phyloP scores from a whole-genome alignment of 495 filamentous ascomycete genomes.

The Cenococcum geophilum region DNA sequence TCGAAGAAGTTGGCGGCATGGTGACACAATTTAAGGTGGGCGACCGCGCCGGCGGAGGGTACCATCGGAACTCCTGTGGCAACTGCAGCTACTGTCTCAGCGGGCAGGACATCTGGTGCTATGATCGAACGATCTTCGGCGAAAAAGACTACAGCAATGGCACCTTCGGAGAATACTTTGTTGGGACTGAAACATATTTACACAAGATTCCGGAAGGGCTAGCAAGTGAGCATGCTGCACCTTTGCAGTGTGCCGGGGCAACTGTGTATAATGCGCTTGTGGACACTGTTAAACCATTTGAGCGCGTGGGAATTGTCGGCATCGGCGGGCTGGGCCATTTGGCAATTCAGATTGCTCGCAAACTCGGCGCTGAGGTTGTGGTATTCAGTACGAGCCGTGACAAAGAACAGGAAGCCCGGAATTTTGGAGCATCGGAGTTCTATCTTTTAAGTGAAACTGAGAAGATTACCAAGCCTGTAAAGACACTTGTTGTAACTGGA shows the following conservation, averaged over 20 bases:
- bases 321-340: conserved; percentile 59
- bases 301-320: conserved; percentile 56
- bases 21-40: conserved; percentile 43
- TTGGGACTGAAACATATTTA: conserved; percentile 28
- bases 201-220: conserved; percentile 26
- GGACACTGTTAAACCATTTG: conserved; percentile 42
- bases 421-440: conserved; percentile 38
- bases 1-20: conserved; percentile 42
- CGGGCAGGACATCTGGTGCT: conserved; percentile 26
- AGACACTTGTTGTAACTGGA: conserved; percentile 34
- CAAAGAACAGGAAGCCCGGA: conserved; percentile 37
- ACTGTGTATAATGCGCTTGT: conserved; percentile 45
- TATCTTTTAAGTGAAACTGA: conserved; percentile 31
- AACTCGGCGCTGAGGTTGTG: conserved; percentile 36
- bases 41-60: conserved; percentile 44
- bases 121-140: conserved; percentile 17
- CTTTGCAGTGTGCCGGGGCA: conserved; percentile 29
- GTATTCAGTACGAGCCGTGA: conserved; percentile 34
- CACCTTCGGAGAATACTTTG: conserved; percentile 24
- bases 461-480: conserved; percentile 30
- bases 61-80: conserved; percentile 34
- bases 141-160: conserved; percentile 25
- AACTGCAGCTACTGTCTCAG: conserved; percentile 28
- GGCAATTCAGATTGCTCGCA: conserved; percentile 46
- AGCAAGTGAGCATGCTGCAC: conserved; percentile 21